Base-by-base conservation (phyloP, 192 early-diverging fungal species). In the Haplosporangium gracile region DNA sequence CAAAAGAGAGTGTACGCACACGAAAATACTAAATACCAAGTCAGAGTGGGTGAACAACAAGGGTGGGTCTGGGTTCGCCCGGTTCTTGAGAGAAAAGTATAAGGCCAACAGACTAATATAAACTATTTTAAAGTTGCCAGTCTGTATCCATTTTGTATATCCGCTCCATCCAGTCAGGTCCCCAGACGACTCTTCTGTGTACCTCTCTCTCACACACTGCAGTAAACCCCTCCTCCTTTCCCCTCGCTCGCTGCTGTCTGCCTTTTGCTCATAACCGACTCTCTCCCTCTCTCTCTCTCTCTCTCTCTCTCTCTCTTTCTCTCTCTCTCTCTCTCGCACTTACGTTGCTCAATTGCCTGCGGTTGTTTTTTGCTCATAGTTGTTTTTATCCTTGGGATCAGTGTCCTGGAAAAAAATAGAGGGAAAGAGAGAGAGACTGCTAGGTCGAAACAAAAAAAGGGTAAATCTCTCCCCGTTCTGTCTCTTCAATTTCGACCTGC, bases 81-180 rank as follows among this genome's bases (percentile, higher is more conserved):
- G 70, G 70, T 38, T 42, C 15, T 69, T 5, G 63, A 73, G 45
- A 40, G 20, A 65, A 78, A 79, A 79, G 70, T 73, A 73, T 79
- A 79, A 72, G 78, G 38, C 53, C 32, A 32, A 79, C 72, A 79
- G 70, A 43, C 78, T 79, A 72, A 79, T 72, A 79, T 79, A 72
- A 51, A 49, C 32, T 71, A 68, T 73, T 72, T 79, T 79, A 72
- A n/a, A 34, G 51, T 60, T 65, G 47, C 74, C 55, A 65, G 60
- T 65, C 26, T 29, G 60, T 65, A 18, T 20, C 26, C 29, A 2
- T 24, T 65, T 65, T 65, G 32, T 29, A 65, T 65, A 29, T 65
- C 60, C 60, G 60, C 60, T 65, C 60, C n/a, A 65, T 65, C 60
- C 60, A 65, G 60, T 65, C 60, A 65, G 60, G 60, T 32, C 60